Evolutionary conservation across 169 alveolate genomes (phyloP), one percentile per base, ranked within the genome.

Genomic region (Plasmodium knowlesi): DNA sequence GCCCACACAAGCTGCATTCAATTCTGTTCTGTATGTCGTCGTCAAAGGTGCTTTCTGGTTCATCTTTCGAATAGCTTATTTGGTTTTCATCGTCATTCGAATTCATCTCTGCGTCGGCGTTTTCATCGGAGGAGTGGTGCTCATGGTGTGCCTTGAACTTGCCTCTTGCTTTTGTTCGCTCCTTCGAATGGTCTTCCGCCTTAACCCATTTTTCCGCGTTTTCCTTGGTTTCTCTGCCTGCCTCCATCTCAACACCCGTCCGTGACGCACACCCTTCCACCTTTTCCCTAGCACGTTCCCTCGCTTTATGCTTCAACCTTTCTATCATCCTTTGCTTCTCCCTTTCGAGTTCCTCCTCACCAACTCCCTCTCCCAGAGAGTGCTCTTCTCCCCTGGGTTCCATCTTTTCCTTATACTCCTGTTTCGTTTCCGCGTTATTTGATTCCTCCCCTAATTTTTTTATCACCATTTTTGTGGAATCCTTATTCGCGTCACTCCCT

Each of bases 1-100:
- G 98, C 10, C 98, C 98, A 83, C 98, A 97, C 25, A 97, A 93
- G 34, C 96, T 90, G 12, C 96, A 92, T 76, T 92, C 94, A 39
- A 61, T 84, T 95, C 94, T 39, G 84, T 72, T 92, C 85, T 72
- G 96, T 28, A 82, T 82, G 39, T 61, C 92, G 84, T 70, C 92
- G 82, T 79, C 94, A 79, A 86, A 53, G 4, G 16, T 30, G 73
- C 50, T 41, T 3, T 89, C 82, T 22, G 82, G 89, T 14, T 79
- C 79, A 22, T 78, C 94, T 30, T 79, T 89, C 5, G 94, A 61
- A 10, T 79, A 41, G 72, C 32, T 32, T 25, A 57, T 3, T 61
- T 89, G 32, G 50, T 79, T 89, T 32, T 89, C 67, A 4, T 76
- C 93, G 1, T 54, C 84, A 46, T 74, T 86, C 8, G 86, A 76